phyloP scores from a whole-genome alignment of 305 asterid species.

The Fraxinus sp. region DNA sequence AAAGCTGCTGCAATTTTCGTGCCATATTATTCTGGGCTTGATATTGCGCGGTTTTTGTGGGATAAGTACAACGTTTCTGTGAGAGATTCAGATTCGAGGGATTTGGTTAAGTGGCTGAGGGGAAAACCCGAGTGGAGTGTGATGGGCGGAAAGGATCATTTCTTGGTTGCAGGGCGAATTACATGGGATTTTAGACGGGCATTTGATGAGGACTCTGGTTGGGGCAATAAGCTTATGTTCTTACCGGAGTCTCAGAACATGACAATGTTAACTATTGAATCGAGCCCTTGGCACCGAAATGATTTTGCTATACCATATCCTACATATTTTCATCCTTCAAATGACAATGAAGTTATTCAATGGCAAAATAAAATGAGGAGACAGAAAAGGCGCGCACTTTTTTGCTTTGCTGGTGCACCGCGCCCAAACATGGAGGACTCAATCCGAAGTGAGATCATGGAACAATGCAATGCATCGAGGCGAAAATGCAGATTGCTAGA shows the following conservation, averaged over 20 bases:
- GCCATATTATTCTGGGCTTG: constrained; percentile 81
- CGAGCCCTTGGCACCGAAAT: constrained; percentile 79
- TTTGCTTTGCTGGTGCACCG: constrained; percentile 76
- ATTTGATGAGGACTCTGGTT: constrained; percentile 35
- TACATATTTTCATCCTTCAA: constrained; percentile 80
- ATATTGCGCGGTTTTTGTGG: constrained; percentile 57
- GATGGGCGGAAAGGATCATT: constrained; percentile 75
- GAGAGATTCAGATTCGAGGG: constrained; percentile 46
- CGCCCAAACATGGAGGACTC: constrained; percentile 60
- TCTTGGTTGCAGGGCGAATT: constrained; percentile 67
- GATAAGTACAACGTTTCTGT: constrained; percentile 28
- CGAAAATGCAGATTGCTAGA: constrained; percentile 53
- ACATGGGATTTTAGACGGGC: constrained; percentile 78
- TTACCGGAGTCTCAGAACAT: constrained; percentile 60
- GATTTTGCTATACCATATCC: constrained; percentile 90
- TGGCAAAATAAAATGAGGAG: constrained; percentile 63
- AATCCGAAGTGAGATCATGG: constrained; percentile 64
- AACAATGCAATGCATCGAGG: constrained; percentile 48
- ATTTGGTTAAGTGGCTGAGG: constrained; percentile 37
- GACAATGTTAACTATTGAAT: constrained; percentile 72
- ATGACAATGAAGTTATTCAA: constrained; percentile 36
- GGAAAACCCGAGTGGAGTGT: constrained; percentile 53
- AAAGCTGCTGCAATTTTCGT: constrained; percentile 59
- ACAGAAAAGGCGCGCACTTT: constrained; percentile 42
- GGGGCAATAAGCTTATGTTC: constrained; percentile 80